phyloP scores from a whole-genome alignment of 768 basidiomycete species.

The Kwoniella newhampshirensis region DNA sequence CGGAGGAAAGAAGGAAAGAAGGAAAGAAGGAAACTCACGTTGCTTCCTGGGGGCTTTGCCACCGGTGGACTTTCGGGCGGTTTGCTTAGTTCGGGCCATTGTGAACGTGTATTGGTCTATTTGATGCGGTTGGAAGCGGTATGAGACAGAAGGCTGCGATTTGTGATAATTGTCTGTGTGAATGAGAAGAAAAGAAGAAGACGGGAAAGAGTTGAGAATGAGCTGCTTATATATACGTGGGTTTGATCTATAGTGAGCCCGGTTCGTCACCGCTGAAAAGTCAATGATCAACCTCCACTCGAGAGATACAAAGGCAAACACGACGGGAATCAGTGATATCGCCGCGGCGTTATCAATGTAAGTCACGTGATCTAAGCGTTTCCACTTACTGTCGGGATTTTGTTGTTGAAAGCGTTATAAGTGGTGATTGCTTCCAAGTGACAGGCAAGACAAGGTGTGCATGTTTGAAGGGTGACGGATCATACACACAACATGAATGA shows the following conservation, averaged over 20 bases:
- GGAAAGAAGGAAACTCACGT: slow-evolving; percentile 15
- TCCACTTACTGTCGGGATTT: not conserved
- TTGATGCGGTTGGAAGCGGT: slow-evolving; percentile 18
- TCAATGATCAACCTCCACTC: slow-evolving; percentile 16
- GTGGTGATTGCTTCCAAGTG: not conserved
- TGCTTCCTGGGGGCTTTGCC: slow-evolving; percentile 60
- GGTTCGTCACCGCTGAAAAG: not conserved
- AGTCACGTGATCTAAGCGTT: slow-evolving; percentile 24
- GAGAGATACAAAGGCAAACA: slow-evolving; percentile 6
- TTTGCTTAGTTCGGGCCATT: slow-evolving; percentile 62
- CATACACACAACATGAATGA: too few species aligned
- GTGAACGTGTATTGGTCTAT: slow-evolving; percentile 54
- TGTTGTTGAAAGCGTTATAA: not conserved
- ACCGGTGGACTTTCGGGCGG: slow-evolving; percentile 97
- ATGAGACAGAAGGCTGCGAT: slow-evolving; percentile 14
- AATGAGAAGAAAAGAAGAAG: slow-evolving; percentile 22
- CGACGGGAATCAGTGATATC: slow-evolving; percentile 5
- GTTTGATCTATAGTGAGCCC: not conserved
- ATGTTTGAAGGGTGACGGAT: too few species aligned
- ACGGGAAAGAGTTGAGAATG: slow-evolving; percentile 29
- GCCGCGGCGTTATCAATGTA: slow-evolving; percentile 16
- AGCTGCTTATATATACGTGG: slow-evolving; percentile 18
- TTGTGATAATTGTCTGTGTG: slow-evolving; percentile 16
- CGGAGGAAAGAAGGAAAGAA: slow-evolving; percentile 13
- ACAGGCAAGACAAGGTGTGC: too few species aligned